A percentile compares a stretch with the other conserved stretches of the same genome.
These are phyloP conservation scores for Tolypocladium cylindrosporum DNA, from an alignment of 2,329 filamentous ascomycete genomes.

Conservation along the genomic window DNA sequence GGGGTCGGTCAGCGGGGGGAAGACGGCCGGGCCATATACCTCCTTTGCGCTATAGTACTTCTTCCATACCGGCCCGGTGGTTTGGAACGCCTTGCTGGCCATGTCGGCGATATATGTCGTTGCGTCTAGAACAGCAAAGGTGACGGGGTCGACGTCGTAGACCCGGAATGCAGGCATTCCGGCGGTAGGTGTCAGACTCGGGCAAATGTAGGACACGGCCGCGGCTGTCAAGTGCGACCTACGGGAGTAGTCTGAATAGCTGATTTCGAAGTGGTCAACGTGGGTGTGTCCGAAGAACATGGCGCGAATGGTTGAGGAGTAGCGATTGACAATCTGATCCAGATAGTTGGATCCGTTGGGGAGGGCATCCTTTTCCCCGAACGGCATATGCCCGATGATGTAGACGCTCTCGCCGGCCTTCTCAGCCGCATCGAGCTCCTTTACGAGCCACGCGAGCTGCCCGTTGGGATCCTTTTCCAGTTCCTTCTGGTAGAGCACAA, in stretches of 20 bases:
- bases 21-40: conserved; percentile 36
- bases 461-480: conserved; percentile 39
- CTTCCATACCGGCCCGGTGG: conserved; percentile 36
- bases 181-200: conserved; percentile 43
- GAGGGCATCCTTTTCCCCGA: conserved; percentile 39
- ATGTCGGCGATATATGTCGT: conserved; percentile 46
- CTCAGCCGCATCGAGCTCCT: conserved; percentile 43
- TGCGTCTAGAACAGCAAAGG: conserved; percentile 43
- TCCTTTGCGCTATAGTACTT: conserved; percentile 47
- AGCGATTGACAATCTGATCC: conserved; percentile 43
- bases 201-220: conserved; percentile 42
- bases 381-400: conserved; percentile 47
- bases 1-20: conserved; percentile 25
- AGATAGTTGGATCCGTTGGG: conserved; percentile 42
- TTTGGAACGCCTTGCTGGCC: conserved; percentile 30
- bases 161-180: conserved; percentile 48
- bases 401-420: conserved; percentile 40
- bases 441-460: conserved; percentile 44
- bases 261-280: conserved; percentile 45
- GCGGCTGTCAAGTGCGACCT: conserved; percentile 30
- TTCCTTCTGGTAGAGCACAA: conserved; percentile 38
- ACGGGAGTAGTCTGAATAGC: conserved; percentile 36
- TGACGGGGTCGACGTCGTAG: conserved; percentile 48
- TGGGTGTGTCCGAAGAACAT: conserved; percentile 51
- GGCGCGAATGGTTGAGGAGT: conserved; percentile 42